These are phyloP conservation scores for Pseudocercospora fijiensis DNA, from an alignment of 2,329 filamentous ascomycete species.

Conservation along the genomic window DNA sequence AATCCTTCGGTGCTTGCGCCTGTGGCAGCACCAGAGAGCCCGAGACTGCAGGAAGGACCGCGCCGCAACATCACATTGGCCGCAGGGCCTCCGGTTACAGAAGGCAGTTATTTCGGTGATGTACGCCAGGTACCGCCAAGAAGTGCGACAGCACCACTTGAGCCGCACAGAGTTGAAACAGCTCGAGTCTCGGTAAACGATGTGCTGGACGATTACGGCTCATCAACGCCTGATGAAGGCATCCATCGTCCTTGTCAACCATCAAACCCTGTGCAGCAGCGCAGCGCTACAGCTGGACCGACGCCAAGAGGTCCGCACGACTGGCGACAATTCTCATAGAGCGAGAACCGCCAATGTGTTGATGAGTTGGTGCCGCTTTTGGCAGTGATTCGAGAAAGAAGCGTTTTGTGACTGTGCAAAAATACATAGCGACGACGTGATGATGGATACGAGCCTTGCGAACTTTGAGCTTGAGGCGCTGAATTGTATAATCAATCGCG, in stretches of 20 bases:
- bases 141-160: conserved; percentile 14
- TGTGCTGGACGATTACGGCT: conserved; percentile 29
- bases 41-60: conserved; percentile 9
- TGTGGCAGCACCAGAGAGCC: not conserved
- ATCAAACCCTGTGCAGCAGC: not conserved
- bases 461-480: not conserved
- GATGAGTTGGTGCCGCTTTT: not conserved
- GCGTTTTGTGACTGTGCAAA: not conserved
- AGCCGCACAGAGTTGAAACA: conserved; percentile 11
- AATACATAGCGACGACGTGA: conserved; percentile 16
- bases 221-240: conserved; percentile 3
- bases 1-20: conserved; percentile 28
- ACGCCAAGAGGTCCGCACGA: not conserved
- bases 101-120: conserved; percentile 18
- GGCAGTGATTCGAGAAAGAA: not conserved
- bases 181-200: conserved; percentile 21
- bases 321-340: conserved; percentile 6
- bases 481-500: conserved; percentile 6
- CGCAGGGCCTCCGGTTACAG: conserved; percentile 10
- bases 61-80: conserved; percentile 16
- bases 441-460: conserved; percentile 14
- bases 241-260: not conserved
- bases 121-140: conserved; percentile 15
- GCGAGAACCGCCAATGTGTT: not conserved
- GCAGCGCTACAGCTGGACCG: not conserved